A percentile compares a stretch with the other conserved stretches of the same genome.
These are phyloP conservation scores for Skeletonema grethae DNA, from an alignment of 108 stramenopile species.

Conservation along the genomic window DNA sequence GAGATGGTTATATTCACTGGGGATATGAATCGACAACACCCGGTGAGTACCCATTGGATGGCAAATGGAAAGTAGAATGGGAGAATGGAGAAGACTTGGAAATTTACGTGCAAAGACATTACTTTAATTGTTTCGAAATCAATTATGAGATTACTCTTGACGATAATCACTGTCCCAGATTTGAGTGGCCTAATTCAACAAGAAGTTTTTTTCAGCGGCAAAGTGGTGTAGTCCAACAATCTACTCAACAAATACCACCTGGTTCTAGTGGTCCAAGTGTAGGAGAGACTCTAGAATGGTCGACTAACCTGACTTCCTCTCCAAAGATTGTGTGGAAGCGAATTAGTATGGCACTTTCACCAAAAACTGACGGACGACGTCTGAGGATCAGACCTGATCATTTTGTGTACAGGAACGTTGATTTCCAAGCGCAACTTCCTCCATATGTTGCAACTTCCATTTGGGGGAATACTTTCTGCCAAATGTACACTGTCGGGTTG, in stretches of 20 bases:
- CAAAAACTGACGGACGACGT: not conserved
- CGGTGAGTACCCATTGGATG: conserved; percentile 53
- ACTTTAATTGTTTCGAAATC: not conserved
- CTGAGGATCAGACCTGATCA: conserved; percentile 9
- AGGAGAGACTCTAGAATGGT: conserved; percentile 51
- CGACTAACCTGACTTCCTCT: conserved; percentile 23
- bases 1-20: conserved; percentile 47
- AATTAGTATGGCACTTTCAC: conserved; percentile 14
- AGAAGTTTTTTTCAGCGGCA: not conserved
- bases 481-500: conserved; percentile 64
- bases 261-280: conserved; percentile 32
- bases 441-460: conserved; percentile 46
- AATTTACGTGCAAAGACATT: conserved; percentile 34
- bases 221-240: conserved; percentile 26
- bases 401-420: conserved; percentile 11
- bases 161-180: conserved; percentile 10
- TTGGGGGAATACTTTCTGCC: conserved; percentile 78
- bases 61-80: conserved; percentile 53
- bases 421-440: conserved; percentile 19
- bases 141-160: conserved; percentile 16
- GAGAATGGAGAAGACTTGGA: not conserved
- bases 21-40: conserved; percentile 6
- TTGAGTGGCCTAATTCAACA: conserved; percentile 8
- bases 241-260: conserved; percentile 39
- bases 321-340: conserved; percentile 40